phyloP scores from a whole-genome alignment of 2,329 filamentous ascomycete genomes.

The Ceratocystiopsis sp. region DNA sequence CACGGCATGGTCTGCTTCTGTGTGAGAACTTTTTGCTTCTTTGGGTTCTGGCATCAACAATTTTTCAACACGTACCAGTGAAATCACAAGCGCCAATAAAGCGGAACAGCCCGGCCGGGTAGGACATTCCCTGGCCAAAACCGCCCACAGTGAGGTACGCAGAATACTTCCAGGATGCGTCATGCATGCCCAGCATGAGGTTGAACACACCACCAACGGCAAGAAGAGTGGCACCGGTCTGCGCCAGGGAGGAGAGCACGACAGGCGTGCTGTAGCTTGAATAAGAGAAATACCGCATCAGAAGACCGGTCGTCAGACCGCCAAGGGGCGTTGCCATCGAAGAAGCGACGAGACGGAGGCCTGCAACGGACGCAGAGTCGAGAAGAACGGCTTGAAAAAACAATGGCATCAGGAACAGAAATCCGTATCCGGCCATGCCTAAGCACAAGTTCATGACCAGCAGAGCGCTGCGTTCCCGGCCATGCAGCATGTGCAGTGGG shows the following conservation, averaged over 20 bases:
- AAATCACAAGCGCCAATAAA: background rate
- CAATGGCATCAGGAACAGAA: conserved; percentile 52
- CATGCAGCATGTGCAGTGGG: conserved; percentile 38
- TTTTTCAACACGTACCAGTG: conserved; percentile 1
- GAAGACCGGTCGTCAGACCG: conserved; percentile 35
- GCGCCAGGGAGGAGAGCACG: conserved; percentile 32
- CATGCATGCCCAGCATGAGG: conserved; percentile 26
- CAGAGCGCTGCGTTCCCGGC: conserved; percentile 33
- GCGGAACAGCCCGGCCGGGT: conserved; percentile 1
- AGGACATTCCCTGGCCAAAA: conserved; percentile 8
- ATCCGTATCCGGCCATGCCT: conserved; percentile 44
- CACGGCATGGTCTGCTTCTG: conserved; percentile 3
- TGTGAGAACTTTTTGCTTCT: background rate
- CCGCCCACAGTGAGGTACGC: conserved; percentile 4
- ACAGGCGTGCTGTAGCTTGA: conserved; percentile 17
- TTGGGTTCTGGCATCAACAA: no score
- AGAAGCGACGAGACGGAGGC: conserved; percentile 45
- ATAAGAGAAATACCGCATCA: conserved; percentile 28
- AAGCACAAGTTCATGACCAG: conserved; percentile 43
- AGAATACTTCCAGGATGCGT: conserved; percentile 34
- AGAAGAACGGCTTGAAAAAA: conserved; percentile 53
- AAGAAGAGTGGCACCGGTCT: conserved; percentile 33
- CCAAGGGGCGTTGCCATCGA: conserved; percentile 42
- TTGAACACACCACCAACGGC: conserved; percentile 27
- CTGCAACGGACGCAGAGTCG: conserved; percentile 46